A percentile compares a stretch with the other conserved stretches of the same genome.
Conservation (phyloP, 306 rosid species). For the Trichosanthes truncata region DNA sequence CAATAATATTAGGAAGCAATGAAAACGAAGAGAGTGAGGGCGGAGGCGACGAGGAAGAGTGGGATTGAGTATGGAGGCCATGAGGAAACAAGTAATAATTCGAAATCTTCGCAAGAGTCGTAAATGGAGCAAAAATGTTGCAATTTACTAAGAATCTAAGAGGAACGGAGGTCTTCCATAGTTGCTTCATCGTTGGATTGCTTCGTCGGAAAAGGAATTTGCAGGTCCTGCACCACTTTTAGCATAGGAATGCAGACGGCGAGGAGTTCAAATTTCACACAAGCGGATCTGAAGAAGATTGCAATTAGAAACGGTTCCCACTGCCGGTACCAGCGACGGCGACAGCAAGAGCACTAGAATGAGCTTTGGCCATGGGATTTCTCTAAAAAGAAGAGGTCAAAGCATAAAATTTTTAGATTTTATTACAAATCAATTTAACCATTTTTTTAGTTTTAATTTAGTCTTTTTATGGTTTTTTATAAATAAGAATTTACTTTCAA, state of each 20-base stretch:
- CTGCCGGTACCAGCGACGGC: neutral
- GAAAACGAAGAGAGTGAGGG: neutral
- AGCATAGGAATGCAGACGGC: neutral
- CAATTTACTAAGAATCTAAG: slow-evolving; percentile 12
- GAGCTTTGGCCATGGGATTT: neutral
- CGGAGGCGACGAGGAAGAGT: neutral
- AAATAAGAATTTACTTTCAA: too few relatives aligned
- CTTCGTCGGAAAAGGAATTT: neutral
- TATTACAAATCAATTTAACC: too few relatives aligned
- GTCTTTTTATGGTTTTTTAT: too few relatives aligned
- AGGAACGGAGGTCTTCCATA: slow-evolving; percentile 38
- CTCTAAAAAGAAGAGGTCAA: neutral
- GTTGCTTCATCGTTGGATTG: slow-evolving; percentile 36
- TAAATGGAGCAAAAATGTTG: slow-evolving; percentile 7
- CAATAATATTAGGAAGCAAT: slow-evolving; percentile 1
- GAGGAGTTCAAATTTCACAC: neutral
- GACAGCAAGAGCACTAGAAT: neutral
- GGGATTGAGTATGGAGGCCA: slow-evolving; percentile 16
- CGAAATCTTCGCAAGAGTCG: slow-evolving; percentile 9
- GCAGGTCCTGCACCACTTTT: neutral
- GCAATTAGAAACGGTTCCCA: neutral
- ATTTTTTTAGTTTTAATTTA: too few relatives aligned
- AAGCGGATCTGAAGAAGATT: neutral
- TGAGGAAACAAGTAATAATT: slow-evolving; percentile 7
- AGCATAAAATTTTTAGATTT: too few relatives aligned